Conservation (phyloP, 495 filamentous ascomycete species). For the Amorphotheca resinae region DNA sequence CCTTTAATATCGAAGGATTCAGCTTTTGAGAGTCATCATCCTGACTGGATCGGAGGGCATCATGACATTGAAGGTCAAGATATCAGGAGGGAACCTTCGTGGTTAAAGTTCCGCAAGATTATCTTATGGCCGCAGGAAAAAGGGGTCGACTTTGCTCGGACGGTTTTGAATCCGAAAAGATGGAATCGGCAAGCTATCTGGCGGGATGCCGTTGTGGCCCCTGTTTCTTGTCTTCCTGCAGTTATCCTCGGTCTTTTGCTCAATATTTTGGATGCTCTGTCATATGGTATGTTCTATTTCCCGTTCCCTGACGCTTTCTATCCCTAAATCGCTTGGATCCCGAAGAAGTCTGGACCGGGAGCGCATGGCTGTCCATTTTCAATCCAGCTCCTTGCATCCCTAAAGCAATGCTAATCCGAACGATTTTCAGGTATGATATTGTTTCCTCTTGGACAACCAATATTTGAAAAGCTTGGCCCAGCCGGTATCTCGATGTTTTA, state of each 20-base stretch:
- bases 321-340: not conserved
- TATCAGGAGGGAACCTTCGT: constrained; percentile 3
- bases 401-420: not conserved
- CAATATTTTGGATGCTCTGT: constrained; percentile 87
- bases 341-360: not conserved
- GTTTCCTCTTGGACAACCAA: constrained; percentile 74
- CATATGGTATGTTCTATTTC: constrained; percentile 55
- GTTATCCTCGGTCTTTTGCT: constrained; percentile 80
- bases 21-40: not conserved
- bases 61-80: constrained; percentile 25
- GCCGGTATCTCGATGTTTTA: constrained; percentile 99
- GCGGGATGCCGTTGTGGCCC: constrained; percentile 49
- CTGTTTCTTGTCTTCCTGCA: constrained; percentile 61
- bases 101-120: constrained; percentile 17
- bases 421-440: constrained; percentile 64
- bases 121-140: constrained; percentile 20
- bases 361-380: not conserved
- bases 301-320: too few species aligned
- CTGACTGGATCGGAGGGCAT: constrained; percentile 18
- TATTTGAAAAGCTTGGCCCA: constrained; percentile 72
- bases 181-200: constrained; percentile 60
- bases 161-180: constrained; percentile 44
- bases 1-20: constrained; percentile 18
- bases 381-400: too few species aligned
- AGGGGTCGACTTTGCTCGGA: constrained; percentile 15